Evolutionary conservation across 495 filamentous ascomycete species (phyloP).

Genomic region (Cetradonia linearis): DNA sequence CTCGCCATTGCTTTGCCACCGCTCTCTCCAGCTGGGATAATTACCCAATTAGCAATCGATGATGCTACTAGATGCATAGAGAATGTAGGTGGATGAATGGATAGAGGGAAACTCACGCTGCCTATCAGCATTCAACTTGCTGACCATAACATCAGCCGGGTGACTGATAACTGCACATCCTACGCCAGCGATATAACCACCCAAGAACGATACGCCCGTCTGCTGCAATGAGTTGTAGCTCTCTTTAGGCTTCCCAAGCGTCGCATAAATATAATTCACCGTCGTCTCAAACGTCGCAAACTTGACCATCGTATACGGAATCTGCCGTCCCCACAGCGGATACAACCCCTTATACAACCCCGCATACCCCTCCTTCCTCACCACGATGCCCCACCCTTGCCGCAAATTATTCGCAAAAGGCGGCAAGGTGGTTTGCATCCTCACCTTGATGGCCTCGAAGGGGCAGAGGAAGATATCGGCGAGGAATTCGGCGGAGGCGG

Average conservation of each 20-base stretch:
- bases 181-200: constrained; percentile 64
- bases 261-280: constrained; percentile 51
- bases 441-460: constrained; percentile 60
- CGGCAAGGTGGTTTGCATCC: constrained; percentile 62
- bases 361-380: constrained; percentile 46
- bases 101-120: constrained; percentile 37
- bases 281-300: constrained; percentile 66
- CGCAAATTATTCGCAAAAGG: constrained; percentile 51
- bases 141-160: constrained; percentile 65
- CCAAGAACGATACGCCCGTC: constrained; percentile 58
- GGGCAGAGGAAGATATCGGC: constrained; percentile 60
- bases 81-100: neutral
- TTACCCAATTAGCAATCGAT: neutral
- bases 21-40: constrained; percentile 51
- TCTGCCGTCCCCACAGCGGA: constrained; percentile 62
- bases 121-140: constrained; percentile 56
- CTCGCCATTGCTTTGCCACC: constrained; percentile 51
- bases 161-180: constrained; percentile 56
- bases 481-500: constrained; percentile 57
- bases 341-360: constrained; percentile 61
- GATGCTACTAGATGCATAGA: neutral
- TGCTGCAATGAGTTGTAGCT: constrained; percentile 51
- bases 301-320: constrained; percentile 69
- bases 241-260: constrained; percentile 56
- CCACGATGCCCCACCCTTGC: constrained; percentile 53